phyloP scores from a whole-genome alignment of 345 rosid genomes.

The Salix exigua region DNA sequence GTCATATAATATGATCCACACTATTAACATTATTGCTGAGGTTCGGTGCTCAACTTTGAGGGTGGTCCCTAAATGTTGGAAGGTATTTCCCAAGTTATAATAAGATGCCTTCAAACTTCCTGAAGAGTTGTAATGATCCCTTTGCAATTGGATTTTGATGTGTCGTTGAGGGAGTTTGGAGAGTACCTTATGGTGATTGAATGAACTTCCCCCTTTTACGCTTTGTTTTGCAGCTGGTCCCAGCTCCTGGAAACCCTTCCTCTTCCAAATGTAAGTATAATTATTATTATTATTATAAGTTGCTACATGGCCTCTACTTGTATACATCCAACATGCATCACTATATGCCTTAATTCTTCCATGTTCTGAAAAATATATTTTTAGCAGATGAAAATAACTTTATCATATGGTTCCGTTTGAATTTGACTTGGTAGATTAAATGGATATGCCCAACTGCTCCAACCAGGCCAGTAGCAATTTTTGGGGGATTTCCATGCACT shows the following conservation, averaged over 20 bases:
- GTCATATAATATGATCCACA: conserved; percentile 5
- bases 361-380: not conserved
- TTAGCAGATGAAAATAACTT: not conserved
- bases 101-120: not conserved
- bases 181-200: conserved; percentile 3
- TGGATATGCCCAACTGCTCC: conserved; percentile 26
- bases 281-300: not conserved
- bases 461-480: conserved; percentile 17
- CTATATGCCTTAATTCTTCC: not conserved
- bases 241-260: conserved; percentile 66
- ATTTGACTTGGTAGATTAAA: conserved; percentile 16
- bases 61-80: conserved; percentile 25
- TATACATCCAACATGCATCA: conserved; percentile 6
- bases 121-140: not conserved
- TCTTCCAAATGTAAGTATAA: conserved; percentile 61
- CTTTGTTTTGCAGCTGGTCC: conserved; percentile 55
- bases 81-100: conserved; percentile 8
- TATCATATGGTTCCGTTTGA: conserved; percentile 1
- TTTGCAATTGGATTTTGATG: not conserved
- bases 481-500: conserved; percentile 24
- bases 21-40: conserved; percentile 6
- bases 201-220: conserved; percentile 9
- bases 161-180: conserved; percentile 5
- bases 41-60: conserved; percentile 2
- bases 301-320: conserved; percentile 8